Percentiles rank a stretch among this genome's conserved stretches.
Conservation (phyloP, 208 protist species). For the Crithidia acanthocephali region DNA sequence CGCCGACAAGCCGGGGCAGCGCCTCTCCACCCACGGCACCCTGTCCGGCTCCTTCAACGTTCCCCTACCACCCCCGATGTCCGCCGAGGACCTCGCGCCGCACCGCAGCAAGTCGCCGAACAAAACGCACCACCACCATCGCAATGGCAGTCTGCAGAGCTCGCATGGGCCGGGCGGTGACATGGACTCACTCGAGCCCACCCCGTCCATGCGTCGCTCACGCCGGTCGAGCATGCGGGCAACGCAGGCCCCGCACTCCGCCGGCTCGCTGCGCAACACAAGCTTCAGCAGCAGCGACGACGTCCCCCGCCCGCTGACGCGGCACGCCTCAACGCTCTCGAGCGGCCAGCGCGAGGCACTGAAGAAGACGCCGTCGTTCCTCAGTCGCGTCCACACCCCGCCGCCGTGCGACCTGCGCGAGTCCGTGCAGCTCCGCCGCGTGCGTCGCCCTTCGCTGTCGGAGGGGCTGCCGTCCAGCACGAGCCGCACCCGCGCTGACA, state of each 20-base stretch:
- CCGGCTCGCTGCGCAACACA: neutral
- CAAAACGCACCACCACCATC: neutral
- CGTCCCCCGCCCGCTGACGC: slow-evolving; percentile 32
- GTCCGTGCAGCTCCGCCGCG: slow-evolving; percentile 15
- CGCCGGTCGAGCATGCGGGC: slow-evolving; percentile 4
- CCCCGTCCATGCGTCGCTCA: neutral
- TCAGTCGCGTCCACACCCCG: slow-evolving; percentile 46
- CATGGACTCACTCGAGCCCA: neutral
- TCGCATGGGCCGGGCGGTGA: neutral
- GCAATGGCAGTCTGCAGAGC: slow-evolving; percentile 8
- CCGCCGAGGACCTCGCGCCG: neutral
- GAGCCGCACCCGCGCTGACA: neutral
- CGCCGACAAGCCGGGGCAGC: neutral
- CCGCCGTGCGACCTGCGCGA: slow-evolving; percentile 37
- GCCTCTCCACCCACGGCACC: neutral
- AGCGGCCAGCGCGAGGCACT: slow-evolving; percentile 40
- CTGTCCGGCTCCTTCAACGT: neutral
- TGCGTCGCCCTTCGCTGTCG: slow-evolving; percentile 11
- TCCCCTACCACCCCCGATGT: slow-evolving; percentile 9
- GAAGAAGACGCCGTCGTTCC: slow-evolving; percentile 35
- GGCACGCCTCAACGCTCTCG: slow-evolving; percentile 43
- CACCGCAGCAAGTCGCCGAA: neutral
- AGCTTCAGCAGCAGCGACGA: slow-evolving; percentile 11
- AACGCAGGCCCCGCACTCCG: slow-evolving; percentile 2
- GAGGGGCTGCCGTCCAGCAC: neutral